Evolutionary conservation across 2,329 filamentous ascomycete genomes (phyloP).

Genomic region (Claviceps arundinis): DNA sequence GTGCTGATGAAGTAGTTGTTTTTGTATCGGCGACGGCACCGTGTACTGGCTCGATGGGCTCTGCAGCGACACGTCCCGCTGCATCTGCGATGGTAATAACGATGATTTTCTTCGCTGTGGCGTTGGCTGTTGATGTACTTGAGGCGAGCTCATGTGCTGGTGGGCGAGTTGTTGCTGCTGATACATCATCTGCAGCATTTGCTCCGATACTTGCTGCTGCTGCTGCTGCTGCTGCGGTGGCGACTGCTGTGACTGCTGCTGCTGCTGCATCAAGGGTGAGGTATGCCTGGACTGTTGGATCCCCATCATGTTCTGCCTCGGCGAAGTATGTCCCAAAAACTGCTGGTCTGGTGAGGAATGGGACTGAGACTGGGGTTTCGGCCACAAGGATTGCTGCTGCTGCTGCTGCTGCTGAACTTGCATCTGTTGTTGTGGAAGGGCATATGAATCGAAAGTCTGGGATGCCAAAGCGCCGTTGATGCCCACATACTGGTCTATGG

Average conservation of each 20-base stretch:
- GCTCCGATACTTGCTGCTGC: constrained; percentile 5
- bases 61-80: constrained; percentile 7
- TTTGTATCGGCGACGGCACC: constrained; percentile 6
- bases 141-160: constrained; percentile 7
- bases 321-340: constrained; percentile 2
- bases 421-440: constrained; percentile 10
- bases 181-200: constrained; percentile 7
- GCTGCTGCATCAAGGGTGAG: background rate
- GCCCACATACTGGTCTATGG: constrained; percentile 1
- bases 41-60: constrained; percentile 5
- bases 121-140: constrained; percentile 11
- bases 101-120: constrained; percentile 6
- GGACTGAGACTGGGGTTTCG: constrained; percentile 12
- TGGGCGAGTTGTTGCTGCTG: constrained; percentile 9
- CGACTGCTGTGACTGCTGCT: constrained; percentile 5
- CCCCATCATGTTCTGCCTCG: constrained; percentile 3
- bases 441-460: constrained; percentile 10
- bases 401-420: constrained; percentile 2
- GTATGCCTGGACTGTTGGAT: constrained; percentile 6
- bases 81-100: constrained; percentile 7
- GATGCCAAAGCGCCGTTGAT: background rate
- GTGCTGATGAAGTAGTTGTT: constrained; percentile 17
- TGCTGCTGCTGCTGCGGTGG: constrained; percentile 1
- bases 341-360: constrained; percentile 5
- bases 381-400: background rate